Conservation (phyloP, 495 filamentous ascomycete species). For the Aspergillus wentii region DNA sequence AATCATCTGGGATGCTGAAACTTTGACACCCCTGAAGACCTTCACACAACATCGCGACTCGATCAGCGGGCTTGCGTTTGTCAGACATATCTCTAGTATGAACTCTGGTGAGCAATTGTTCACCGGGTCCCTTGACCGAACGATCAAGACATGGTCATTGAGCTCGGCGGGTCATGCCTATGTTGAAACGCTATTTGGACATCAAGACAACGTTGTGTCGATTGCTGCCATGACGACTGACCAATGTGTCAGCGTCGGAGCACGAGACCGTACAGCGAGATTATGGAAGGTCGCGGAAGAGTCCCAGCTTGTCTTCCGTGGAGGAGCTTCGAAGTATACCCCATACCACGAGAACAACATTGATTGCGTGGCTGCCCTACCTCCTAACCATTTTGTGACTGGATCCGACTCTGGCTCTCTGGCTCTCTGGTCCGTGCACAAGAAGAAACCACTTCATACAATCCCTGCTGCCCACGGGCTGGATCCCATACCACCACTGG, state of each 20-base stretch:
- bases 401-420: slow-evolving; percentile 85
- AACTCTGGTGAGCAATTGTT: slow-evolving; percentile 75
- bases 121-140: slow-evolving; percentile 81
- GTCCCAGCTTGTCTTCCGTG: slow-evolving; percentile 89
- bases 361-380: slow-evolving; percentile 83
- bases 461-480: slow-evolving; percentile 78
- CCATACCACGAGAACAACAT: slow-evolving; percentile 75
- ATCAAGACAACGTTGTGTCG: slow-evolving; percentile 84
- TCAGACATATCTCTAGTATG: slow-evolving; percentile 62
- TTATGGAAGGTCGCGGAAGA: slow-evolving; percentile 97
- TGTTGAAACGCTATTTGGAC: slow-evolving; percentile 91
- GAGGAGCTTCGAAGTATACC: slow-evolving; percentile 55
- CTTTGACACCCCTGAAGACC: slow-evolving; percentile 69
- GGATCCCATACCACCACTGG: slow-evolving; percentile 57
- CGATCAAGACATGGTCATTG: slow-evolving; percentile 83
- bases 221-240: slow-evolving; percentile 79
- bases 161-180: slow-evolving; percentile 59
- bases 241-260: slow-evolving; percentile 84
- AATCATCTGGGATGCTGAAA: slow-evolving; percentile 79
- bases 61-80: slow-evolving; percentile 78
- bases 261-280: slow-evolving; percentile 85
- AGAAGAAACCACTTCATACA: slow-evolving; percentile 90
- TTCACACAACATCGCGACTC: slow-evolving; percentile 91
- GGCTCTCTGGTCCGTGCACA: slow-evolving; percentile 83
- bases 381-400: slow-evolving; percentile 86